phyloP scores from a whole-genome alignment of 306 rosid species.

The Dalbergia cochinchinensis region DNA sequence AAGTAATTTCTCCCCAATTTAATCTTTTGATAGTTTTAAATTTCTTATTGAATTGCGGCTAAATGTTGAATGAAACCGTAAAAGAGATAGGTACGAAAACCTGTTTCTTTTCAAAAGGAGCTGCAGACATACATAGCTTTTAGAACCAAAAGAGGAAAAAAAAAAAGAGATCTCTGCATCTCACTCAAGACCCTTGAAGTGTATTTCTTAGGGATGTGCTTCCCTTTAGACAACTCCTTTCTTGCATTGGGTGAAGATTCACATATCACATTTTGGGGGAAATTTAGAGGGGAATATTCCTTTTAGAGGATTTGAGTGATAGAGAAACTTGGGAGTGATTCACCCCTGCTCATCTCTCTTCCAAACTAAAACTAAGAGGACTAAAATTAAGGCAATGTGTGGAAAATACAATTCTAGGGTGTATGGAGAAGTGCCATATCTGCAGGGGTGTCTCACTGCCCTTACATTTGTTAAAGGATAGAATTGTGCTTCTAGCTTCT shows the following conservation, averaged over 20 bases:
- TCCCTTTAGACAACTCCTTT: conserved; percentile 1
- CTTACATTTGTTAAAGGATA: conserved; percentile 2
- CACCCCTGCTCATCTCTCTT: conserved; percentile 11
- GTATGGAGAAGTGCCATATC: conserved; percentile 9
- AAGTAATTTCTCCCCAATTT: conserved; percentile 20
- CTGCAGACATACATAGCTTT: not conserved
- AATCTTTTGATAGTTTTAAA: not conserved
- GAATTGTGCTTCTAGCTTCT: conserved; percentile 2
- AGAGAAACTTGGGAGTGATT: not conserved
- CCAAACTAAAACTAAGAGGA: conserved; percentile 7
- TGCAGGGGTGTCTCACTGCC: not conserved
- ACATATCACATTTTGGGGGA: not conserved
- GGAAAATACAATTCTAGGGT: not conserved
- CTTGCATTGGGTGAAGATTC: conserved; percentile 3
- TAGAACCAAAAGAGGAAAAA: not conserved
- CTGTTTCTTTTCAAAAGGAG: conserved; percentile 10
- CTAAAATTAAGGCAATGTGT: conserved; percentile 23
- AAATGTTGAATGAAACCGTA: not conserved
- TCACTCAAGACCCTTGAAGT: not conserved
- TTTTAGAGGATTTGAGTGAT: not conserved
- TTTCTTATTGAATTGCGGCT: not conserved
- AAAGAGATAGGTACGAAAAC: conserved; percentile 1
- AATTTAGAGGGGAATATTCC: not conserved
- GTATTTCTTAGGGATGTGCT: not conserved
- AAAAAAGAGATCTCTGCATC: not conserved